A percentile compares a stretch with the other conserved stretches of the same genome.
Evolutionary conservation across 495 filamentous ascomycete species (phyloP).

Genomic region (Penicillium bialowiezense): DNA sequence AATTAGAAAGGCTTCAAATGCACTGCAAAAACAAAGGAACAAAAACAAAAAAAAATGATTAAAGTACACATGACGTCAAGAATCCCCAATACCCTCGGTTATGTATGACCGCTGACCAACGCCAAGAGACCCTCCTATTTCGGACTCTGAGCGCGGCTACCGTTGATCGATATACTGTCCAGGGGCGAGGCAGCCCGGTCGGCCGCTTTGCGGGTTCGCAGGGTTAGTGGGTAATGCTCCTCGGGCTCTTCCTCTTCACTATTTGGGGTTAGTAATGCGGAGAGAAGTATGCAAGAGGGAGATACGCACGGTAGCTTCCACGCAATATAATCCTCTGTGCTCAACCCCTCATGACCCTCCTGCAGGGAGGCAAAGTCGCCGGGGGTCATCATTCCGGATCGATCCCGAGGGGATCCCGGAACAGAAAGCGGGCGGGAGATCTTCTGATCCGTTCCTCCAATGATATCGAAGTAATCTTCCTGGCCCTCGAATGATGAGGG

Average conservation of each 20-base stretch:
- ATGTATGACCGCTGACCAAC: not conserved
- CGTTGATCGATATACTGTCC: constrained; percentile 42
- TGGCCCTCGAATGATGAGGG: constrained; percentile 75
- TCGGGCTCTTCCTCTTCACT: constrained; percentile 96
- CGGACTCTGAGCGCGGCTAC: constrained; percentile 11
- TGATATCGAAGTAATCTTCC: constrained; percentile 77
- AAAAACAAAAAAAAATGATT: constrained; percentile 3
- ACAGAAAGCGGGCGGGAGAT: constrained; percentile 90
- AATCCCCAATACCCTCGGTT: not conserved
- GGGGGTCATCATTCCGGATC: constrained; percentile 97
- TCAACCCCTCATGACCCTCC: constrained; percentile 88
- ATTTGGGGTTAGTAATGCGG: constrained; percentile 19
- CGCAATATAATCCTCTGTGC: constrained; percentile 94
- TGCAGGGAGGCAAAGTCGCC: constrained; percentile 96
- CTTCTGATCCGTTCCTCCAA: constrained; percentile 87
- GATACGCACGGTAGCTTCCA: constrained; percentile 93
- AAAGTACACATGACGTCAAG: constrained; percentile 13
- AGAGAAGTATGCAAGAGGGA: constrained; percentile 1
- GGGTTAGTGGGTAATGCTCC: constrained; percentile 86
- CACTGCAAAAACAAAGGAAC: constrained; percentile 1
- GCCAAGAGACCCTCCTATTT: not conserved
- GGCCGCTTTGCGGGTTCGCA: constrained; percentile 47
- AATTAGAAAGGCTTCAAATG: constrained; percentile 16
- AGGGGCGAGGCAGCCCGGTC: constrained; percentile 42
- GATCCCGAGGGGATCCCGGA: constrained; percentile 85